A percentile compares a stretch with the other conserved stretches of the same genome.
These are phyloP conservation scores for Sporisorium scitamineum DNA, from an alignment of 1,284 basidiomycete species.

Conservation along the genomic window DNA sequence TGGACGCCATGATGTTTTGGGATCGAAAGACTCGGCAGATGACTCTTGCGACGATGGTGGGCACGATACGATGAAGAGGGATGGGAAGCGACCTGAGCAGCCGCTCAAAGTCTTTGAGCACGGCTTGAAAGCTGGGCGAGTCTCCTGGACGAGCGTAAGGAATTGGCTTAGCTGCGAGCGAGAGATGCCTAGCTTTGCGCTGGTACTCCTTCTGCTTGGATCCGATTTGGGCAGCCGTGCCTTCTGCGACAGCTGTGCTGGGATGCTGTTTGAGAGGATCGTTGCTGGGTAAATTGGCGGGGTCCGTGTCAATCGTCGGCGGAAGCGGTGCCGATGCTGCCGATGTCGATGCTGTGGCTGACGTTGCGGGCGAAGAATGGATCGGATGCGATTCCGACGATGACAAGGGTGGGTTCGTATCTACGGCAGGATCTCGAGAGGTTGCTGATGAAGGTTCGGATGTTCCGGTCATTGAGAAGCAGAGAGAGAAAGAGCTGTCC, in stretches of 20 bases:
- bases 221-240: conserved; percentile 32
- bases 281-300: conserved; percentile 29
- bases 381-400: conserved; percentile 10
- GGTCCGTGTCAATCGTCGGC: conserved; percentile 33
- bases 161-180: conserved; percentile 22
- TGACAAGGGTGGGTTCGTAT: background rate
- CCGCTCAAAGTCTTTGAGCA: conserved; percentile 57
- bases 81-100: conserved; percentile 59
- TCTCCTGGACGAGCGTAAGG: conserved; percentile 46
- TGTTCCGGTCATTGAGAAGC: conserved; percentile 35
- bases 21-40: conserved; percentile 56
- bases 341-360: conserved; percentile 2
- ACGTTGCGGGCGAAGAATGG: background rate
- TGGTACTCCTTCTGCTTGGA: conserved; percentile 43
- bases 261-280: conserved; percentile 30
- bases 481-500: background rate
- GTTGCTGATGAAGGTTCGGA: conserved; percentile 25
- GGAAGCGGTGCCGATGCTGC: conserved; percentile 9
- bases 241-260: conserved; percentile 33
- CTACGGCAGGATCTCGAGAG: conserved; percentile 26
- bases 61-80: conserved; percentile 59
- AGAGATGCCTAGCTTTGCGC: conserved; percentile 46
- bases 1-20: conserved; percentile 63
- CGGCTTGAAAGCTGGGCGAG: conserved; percentile 37
- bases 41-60: conserved; percentile 51